These are phyloP conservation scores for Colletotrichum eleusines DNA, from an alignment of 2,329 filamentous ascomycete species.

Conservation along the genomic window DNA sequence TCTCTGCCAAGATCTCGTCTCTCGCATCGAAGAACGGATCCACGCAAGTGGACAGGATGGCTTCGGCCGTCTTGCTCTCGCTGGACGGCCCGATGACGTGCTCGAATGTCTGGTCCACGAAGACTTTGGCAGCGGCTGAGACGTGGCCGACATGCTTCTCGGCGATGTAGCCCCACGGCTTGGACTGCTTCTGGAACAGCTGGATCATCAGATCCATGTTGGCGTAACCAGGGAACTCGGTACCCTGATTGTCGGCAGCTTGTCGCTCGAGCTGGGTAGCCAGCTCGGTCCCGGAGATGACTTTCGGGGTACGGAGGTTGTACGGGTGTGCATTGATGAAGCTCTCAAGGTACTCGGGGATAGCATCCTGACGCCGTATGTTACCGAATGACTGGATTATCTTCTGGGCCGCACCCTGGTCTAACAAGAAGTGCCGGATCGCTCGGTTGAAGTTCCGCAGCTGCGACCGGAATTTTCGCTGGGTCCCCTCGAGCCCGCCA, in stretches of 20 bases:
- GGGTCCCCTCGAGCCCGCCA: constrained; percentile 40
- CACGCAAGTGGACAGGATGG: constrained; percentile 46
- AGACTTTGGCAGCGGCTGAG: constrained; percentile 47
- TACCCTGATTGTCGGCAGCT: constrained; percentile 54
- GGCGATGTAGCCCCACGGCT: constrained; percentile 55
- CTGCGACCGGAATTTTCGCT: constrained; percentile 48
- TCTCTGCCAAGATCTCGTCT: constrained; percentile 46
- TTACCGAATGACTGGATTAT: constrained; percentile 34
- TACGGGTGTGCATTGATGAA: too few species aligned
- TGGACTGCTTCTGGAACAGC: constrained; percentile 55
- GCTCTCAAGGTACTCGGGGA: too few species aligned
- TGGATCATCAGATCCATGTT: constrained; percentile 53
- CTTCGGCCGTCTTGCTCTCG: constrained; percentile 41
- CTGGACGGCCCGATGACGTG: constrained; percentile 33
- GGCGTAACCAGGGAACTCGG: constrained; percentile 54
- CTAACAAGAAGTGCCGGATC: constrained; percentile 47
- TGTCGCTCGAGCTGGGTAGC: constrained; percentile 48
- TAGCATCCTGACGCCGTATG: too few species aligned
- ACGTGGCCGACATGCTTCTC: constrained; percentile 51
- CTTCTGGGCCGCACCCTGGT: constrained; percentile 44
- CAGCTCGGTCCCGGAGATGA: constrained; percentile 43
- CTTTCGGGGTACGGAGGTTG: too few species aligned
- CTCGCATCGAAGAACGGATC: constrained; percentile 52
- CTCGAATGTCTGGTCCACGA: constrained; percentile 53
- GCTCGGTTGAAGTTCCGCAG: constrained; percentile 49